Base-by-base conservation (phyloP, 768 basidiomycete genomes). In the Russula abietina region DNA sequence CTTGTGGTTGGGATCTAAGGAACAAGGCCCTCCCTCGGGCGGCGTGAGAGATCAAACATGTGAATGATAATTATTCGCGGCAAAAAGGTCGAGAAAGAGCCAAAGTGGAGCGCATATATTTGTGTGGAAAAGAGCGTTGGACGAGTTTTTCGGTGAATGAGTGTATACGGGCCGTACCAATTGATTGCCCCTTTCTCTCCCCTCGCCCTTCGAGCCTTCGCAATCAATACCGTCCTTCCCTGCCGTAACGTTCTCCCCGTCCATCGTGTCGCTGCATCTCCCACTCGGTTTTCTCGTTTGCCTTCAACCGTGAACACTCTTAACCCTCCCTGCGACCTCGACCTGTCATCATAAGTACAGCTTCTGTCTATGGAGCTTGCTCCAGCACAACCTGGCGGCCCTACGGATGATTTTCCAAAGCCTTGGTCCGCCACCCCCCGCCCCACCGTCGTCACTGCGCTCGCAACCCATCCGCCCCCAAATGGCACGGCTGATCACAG, bases 341-440 rank as follows among this genome's bases (percentile, higher is more conserved):
- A 52, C 22, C 55, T 53, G 19, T 41, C 56, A 24, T 38, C 9
- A 14, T 66, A 14, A 43, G 2, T 7, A 32, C 7, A 32, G 12
- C 36, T 39, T 26, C 46, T 28, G 57, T 49, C 43, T 51, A 68
- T 68, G 67, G 67, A 68, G 57, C 49, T 67, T 49, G 61, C 65
- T 32, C 52, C 54, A n/a, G 55, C 43, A 14, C 65, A 62, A 4
- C 36, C 55, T 19, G 50, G 43, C 41, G 38, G 48, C 19, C 48
- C 49, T 26, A 43, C 51, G 30, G 67, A 67, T 39, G 67, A 67
- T 39, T 39, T 46, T 30, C 24, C 58, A 33, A 67, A 57, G 28
- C 32, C 54, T 39, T 76, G 75, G 76, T 74, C 73, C 57, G 75
- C 72, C 61, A 74, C 69, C 72, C 70, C 57, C 45, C 72, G 63